Base-by-base conservation (phyloP, 805 yeast genomes). In the Wickerhamiella alocasiicola region DNA sequence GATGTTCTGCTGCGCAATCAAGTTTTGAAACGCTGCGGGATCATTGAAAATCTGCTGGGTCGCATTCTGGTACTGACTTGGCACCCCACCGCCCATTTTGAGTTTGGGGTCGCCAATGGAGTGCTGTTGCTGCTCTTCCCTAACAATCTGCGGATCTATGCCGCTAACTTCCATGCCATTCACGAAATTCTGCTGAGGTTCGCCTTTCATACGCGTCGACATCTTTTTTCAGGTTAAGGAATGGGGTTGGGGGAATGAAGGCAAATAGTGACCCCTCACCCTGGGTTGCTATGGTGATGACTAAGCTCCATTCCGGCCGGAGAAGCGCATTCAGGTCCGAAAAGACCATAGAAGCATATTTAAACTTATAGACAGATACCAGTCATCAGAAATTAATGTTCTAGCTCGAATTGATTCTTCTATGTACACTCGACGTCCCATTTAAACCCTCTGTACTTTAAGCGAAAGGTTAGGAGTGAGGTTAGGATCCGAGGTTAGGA, bases 101-200 rank as follows among this genome's bases (percentile, higher is more conserved):
- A 36, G 21, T 36, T 36, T 36, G 28, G 28, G 31, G 18, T 32
- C 36, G 18, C 44, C 35, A 48, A 42, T 32, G 26, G 36, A 12
- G 26, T 32, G 36, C 17, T 32, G 36, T 27, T 42, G 44, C 36
- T 46, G 52, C 40, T 54, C 57, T 43, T 51, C 56, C 35, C 55
- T 49, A 13, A 56, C 59, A 38, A 56, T 56, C 39, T 53, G 59
- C 17, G 60, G 60, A 42, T 56, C 60, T 30, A 56, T 56, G 29
- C 55, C 54, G 11, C 53, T 44, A 7, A 50, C 54, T 36, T 52
- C 55, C 55, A 52, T 52, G 6, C 41, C 41, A 15, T 37, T 37
- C 20, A 37, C 41, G 27, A 33, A 44, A 6, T 26, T 31, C 29
- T 29, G 36, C 1, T 17, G 23, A 3, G 26, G 26, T 6, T 26